Conservation (phyloP, 768 basidiomycete species). For the Phylloporus sp. region DNA sequence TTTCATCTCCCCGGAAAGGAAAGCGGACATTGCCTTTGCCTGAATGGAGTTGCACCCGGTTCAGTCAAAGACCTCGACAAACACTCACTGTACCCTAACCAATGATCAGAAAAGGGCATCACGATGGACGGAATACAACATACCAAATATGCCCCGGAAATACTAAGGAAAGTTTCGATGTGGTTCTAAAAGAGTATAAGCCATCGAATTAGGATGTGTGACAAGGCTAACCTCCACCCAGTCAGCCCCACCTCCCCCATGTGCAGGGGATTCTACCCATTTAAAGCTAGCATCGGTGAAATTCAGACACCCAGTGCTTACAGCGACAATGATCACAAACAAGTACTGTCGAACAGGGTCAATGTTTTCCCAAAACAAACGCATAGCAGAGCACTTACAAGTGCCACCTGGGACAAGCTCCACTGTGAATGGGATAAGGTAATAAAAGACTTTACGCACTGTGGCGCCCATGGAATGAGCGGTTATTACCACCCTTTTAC, state of each 20-base stretch:
- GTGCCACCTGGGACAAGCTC: constrained; percentile 41
- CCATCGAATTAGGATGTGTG: background rate
- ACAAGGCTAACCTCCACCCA: constrained; percentile 77
- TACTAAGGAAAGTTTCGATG: constrained; percentile 76
- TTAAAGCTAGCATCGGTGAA: constrained; percentile 56
- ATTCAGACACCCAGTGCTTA: background rate
- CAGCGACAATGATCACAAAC: constrained; percentile 43
- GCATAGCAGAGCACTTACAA: constrained; percentile 34
- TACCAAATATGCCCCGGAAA: constrained; percentile 85
- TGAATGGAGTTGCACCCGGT: constrained; percentile 23
- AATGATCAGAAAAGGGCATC: background rate
- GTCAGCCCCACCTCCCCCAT: constrained; percentile 73
- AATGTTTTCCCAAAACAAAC: constrained; percentile 1
- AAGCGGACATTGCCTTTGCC: constrained; percentile 94
- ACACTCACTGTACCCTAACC: constrained; percentile 65
- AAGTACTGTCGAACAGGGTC: constrained; percentile 59
- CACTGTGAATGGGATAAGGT: constrained; percentile 21
- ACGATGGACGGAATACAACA: constrained; percentile 17
- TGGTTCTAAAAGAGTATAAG: constrained; percentile 50
- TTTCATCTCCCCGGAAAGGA: constrained; percentile 93
- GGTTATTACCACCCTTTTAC: constrained; percentile 75
- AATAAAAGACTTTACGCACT: constrained; percentile 36
- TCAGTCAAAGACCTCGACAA: background rate
- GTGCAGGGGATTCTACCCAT: constrained; percentile 89
- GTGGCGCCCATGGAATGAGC: constrained; percentile 86